Evolutionary conservation across 495 filamentous ascomycete species (phyloP), one percentile per base, ranked within the genome.

Genomic region (Aspergillus incahuasiensis): DNA sequence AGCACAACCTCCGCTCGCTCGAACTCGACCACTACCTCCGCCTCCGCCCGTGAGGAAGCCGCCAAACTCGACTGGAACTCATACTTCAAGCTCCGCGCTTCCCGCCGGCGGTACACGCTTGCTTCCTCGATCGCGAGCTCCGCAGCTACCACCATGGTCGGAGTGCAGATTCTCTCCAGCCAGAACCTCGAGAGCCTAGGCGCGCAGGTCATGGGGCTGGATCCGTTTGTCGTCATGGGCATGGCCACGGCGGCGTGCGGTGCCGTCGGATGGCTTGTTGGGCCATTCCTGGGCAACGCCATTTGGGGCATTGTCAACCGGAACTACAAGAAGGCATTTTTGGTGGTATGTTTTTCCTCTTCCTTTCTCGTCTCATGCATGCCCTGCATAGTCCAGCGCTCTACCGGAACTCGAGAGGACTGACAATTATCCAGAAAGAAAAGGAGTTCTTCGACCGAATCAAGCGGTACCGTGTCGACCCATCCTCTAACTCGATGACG

Each of bases 401-500:
- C 13, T 58, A 40, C 18, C 3, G 38, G 18, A 15, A 55, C 45
- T 22, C 60, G 35, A 18, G 35, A 18, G 12, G 13, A 40, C 50
- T 55, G n/a, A 59, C 53, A 19, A 43, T 3, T 35, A 39, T 60
- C 58, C 61, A 91, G 86, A 96, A 96, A 79, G 94, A 98, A 74
- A 87, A 85, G 59, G 87, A 91, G 64, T 95, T 98, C 79, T 95
- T 90, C 69, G 79, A 82, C 50, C 80, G 92, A 50, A 91, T 98
- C 67, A 90, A 89, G 71, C 86, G 85, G 70, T 86, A 90, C 70
- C 85, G 94, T 13, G 94, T 95, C 56, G 95, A 97, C 70, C 94
- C 94, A 3, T 81, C 82, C 0, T 77, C 78, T 15, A 84, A 84
- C 58, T 85, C 81, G 6, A 77, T 83, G 54, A 71, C 80, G 42